Evolutionary conservation across 495 filamentous ascomycete species (phyloP).

Genomic region (Pseudotulostoma volvatum): DNA sequence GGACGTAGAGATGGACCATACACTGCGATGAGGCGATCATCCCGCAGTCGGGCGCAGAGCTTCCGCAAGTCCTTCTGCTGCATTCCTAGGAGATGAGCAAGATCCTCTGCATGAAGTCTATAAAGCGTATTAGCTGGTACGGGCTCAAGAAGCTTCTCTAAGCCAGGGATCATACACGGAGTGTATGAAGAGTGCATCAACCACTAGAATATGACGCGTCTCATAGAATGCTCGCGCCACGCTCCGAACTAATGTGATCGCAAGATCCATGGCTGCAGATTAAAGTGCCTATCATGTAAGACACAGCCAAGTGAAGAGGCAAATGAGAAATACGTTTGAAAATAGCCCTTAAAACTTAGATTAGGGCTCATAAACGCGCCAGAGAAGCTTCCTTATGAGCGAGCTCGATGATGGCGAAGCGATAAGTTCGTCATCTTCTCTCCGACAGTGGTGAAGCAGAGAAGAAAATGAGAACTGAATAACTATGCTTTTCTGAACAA

Average conservation of each 20-base stretch:
- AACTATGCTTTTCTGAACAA: too few species aligned
- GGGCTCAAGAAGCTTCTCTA: not conserved
- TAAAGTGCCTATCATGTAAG: too few species aligned
- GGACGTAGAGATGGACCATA: conserved; percentile 22
- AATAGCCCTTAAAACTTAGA: too few species aligned
- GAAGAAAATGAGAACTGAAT: not conserved
- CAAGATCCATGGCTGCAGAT: conserved; percentile 70
- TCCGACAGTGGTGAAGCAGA: not conserved
- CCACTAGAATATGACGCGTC: conserved; percentile 68
- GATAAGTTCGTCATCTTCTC: not conserved
- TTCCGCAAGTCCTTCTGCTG: conserved; percentile 81
- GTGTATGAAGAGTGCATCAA: conserved; percentile 88
- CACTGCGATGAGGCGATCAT: conserved; percentile 73
- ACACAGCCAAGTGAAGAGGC: too few species aligned
- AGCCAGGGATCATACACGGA: conserved; percentile 43
- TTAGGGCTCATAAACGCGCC: too few species aligned
- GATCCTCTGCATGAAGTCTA: conserved; percentile 71
- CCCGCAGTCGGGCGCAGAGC: conserved; percentile 62
- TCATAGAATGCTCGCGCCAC: conserved; percentile 87
- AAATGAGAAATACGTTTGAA: too few species aligned
- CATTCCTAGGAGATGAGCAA: conserved; percentile 69
- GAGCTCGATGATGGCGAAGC: not conserved
- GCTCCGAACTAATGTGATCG: conserved; percentile 73
- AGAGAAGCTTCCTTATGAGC: too few species aligned
- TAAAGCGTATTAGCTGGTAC: conserved; percentile 10